Percentiles rank a stretch among this genome's conserved stretches.
phyloP scores from a whole-genome alignment of 352 stramenopile species.

The Pilasporangium apinafurcum region DNA sequence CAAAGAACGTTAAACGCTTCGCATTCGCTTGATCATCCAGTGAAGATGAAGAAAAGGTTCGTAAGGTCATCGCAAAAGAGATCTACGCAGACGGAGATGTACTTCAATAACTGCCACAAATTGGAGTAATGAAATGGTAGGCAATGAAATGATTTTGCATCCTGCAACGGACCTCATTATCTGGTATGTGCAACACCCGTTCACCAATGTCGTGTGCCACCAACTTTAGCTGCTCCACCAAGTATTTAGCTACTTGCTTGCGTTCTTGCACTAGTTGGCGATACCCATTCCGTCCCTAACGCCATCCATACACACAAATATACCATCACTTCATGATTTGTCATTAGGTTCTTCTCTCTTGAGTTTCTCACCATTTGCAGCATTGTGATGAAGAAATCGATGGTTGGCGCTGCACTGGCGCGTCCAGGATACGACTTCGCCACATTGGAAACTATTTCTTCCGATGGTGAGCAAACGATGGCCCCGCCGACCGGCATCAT shows the following conservation, averaged over 20 bases:
- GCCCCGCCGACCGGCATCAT: conserved; percentile 94
- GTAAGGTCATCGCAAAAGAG: conserved; percentile 90
- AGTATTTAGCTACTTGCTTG: conserved; percentile 64
- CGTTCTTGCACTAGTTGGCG: conserved; percentile 83
- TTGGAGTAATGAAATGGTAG: neutral
- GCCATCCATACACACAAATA: neutral
- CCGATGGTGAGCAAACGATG: conserved; percentile 74
- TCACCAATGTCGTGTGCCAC: conserved; percentile 88
- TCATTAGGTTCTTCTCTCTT: neutral
- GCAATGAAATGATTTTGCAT: no score
- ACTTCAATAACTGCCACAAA: neutral
- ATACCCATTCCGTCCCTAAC: conserved; percentile 80
- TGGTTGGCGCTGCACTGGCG: conserved; percentile 90
- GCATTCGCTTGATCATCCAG: conserved; percentile 22
- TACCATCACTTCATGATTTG: no score
- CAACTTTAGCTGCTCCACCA: conserved; percentile 58
- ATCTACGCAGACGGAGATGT: conserved; percentile 27
- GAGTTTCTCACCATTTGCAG: conserved; percentile 89
- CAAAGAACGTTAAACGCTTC: conserved; percentile 84
- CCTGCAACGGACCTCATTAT: conserved; percentile 88
- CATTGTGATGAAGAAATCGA: conserved; percentile 99
- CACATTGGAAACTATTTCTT: conserved; percentile 77
- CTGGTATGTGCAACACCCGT: conserved; percentile 80
- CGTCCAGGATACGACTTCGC: conserved; percentile 94
- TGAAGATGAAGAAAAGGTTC: conserved; percentile 23